A percentile compares a stretch with the other conserved stretches of the same genome.
These are phyloP conservation scores for Nannochloris sp. DNA, from an alignment of 139 green algal genomes.

Conservation along the genomic window DNA sequence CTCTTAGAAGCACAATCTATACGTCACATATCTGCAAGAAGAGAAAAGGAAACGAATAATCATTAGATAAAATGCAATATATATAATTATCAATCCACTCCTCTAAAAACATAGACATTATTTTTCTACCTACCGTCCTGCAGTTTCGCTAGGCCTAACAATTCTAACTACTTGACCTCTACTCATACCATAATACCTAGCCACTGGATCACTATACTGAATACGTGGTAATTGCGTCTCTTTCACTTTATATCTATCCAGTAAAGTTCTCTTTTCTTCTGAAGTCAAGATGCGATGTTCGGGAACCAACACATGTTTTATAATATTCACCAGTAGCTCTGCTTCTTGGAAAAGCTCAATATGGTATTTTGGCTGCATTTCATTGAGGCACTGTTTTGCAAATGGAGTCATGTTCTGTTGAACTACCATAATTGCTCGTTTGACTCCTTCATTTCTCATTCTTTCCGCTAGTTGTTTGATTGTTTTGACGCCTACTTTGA, in stretches of 20 bases:
- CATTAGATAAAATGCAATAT: neutral
- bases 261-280: conserved; percentile 84
- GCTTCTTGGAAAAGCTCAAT: conserved; percentile 85
- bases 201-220: conserved; percentile 85
- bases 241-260: conserved; percentile 81
- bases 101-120: neutral
- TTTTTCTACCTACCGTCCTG: conserved; percentile 45
- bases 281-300: conserved; percentile 74
- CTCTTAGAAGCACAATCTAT: conserved; percentile 76
- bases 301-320: conserved; percentile 87
- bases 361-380: conserved; percentile 69
- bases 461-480: conserved; percentile 86
- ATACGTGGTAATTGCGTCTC: conserved; percentile 93
- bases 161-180: conserved; percentile 92
- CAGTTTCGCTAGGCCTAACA: conserved; percentile 86
- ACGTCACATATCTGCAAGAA: conserved; percentile 80
- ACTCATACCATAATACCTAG: conserved; percentile 87
- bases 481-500: conserved; percentile 92
- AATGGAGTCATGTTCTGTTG: conserved; percentile 63
- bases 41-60: too few relatives aligned
- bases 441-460: conserved; percentile 83
- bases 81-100: neutral
- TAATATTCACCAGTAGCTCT: conserved; percentile 98
- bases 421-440: conserved; percentile 84
- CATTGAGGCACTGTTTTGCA: conserved; percentile 54